Conservation (phyloP, 2,329 filamentous ascomycete genomes). For the Ophiostoma quercus region DNA sequence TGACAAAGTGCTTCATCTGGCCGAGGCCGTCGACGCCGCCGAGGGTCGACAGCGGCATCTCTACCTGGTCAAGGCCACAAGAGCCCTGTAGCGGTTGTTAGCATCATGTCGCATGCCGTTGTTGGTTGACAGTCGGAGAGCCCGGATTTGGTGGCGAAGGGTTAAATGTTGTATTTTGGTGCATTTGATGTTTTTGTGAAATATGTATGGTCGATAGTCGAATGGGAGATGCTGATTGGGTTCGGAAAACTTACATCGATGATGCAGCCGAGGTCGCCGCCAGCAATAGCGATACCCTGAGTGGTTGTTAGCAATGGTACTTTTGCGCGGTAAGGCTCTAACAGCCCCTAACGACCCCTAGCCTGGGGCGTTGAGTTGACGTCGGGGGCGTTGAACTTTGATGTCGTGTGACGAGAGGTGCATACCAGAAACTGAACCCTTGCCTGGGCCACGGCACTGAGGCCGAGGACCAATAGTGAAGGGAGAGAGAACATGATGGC, state of each 20-base stretch:
- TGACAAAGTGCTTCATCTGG: slow-evolving; percentile 54
- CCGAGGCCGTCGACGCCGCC: slow-evolving; percentile 36
- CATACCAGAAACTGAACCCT: slow-evolving; percentile 22
- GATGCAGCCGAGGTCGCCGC: slow-evolving; percentile 45
- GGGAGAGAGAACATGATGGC: slow-evolving; percentile 6
- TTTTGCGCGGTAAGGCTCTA: neutral
- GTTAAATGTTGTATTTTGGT: slow-evolving; percentile 4
- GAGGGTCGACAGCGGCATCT: slow-evolving; percentile 33
- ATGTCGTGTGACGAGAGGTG: neutral
- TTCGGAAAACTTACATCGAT: slow-evolving; percentile 32
- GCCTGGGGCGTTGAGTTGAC: slow-evolving; percentile 4
- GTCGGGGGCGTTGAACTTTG: neutral
- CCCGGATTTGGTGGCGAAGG: neutral
- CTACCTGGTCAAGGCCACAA: slow-evolving; percentile 33
- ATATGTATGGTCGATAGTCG: too few species aligned
- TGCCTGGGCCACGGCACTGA: slow-evolving; percentile 23
- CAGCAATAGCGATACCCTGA: slow-evolving; percentile 36
- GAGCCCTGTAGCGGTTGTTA: slow-evolving; percentile 31
- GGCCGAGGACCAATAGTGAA: slow-evolving; percentile 19
- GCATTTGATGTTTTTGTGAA: neutral
- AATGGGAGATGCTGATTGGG: neutral
- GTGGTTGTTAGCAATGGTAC: slow-evolving; percentile 46
- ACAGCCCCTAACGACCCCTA: neutral
- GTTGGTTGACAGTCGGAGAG: neutral
- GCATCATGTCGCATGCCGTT: neutral